phyloP scores from a whole-genome alignment of 257 asterid species.

The Dorcoceras hygrometricum region DNA sequence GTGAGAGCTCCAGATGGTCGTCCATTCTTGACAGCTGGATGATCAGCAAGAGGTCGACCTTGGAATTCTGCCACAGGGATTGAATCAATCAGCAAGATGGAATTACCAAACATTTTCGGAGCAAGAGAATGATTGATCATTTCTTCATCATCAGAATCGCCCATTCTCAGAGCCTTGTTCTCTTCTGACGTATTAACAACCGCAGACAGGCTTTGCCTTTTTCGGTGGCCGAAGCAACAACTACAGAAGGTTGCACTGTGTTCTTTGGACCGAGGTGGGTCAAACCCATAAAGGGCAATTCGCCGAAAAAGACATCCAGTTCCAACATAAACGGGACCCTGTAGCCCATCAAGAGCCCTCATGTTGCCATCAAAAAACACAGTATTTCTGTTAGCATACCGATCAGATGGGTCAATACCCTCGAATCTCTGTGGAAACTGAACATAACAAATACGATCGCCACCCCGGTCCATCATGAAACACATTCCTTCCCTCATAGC shows the following conservation, averaged over 20 bases:
- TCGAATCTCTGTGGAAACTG: constrained; percentile 69
- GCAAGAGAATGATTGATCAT: constrained; percentile 34
- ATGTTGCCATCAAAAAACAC: not conserved
- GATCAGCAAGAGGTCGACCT: constrained; percentile 52
- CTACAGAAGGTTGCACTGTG: not conserved
- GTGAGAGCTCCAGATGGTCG: constrained; percentile 42
- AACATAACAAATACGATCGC: constrained; percentile 55
- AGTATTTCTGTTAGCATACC: not conserved
- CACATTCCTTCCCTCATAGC: constrained; percentile 71
- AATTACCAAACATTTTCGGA: constrained; percentile 44
- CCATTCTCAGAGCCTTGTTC: not conserved
- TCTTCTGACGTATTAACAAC: not conserved
- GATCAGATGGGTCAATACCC: constrained; percentile 16
- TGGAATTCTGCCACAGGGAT: constrained; percentile 44
- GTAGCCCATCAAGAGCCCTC: not conserved
- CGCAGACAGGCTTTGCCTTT: not conserved
- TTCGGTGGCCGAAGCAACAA: not conserved
- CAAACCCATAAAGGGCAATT: not conserved
- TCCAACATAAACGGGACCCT: not conserved
- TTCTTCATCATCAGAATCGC: constrained; percentile 31
- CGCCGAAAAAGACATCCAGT: not conserved
- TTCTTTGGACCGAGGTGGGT: not conserved
- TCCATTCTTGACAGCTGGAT: constrained; percentile 49
- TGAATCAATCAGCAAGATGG: constrained; percentile 38
- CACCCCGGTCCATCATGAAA: constrained; percentile 72